Evolutionary conservation across 257 asterid genomes (phyloP).

Genomic region (Parsonsia alboflavescens): DNA sequence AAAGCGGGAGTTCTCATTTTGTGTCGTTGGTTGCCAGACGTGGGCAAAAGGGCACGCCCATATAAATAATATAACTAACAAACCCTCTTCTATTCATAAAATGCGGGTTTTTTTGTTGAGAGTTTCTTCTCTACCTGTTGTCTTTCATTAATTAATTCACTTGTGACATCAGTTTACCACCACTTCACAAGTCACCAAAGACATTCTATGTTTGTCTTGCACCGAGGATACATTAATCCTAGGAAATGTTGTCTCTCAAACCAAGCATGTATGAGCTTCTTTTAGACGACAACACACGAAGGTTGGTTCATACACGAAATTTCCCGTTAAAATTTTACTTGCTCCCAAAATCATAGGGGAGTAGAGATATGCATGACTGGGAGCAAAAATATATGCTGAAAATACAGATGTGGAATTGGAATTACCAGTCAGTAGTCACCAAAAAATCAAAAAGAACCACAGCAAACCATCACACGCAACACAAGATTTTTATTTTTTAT

Average conservation of each 20-base stretch:
- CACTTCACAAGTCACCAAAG: background rate
- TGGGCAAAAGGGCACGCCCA: background rate
- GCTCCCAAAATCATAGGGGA: too few relatives aligned
- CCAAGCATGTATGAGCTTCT: background rate
- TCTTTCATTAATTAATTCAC: background rate
- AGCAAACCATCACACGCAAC: background rate
- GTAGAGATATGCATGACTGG: conserved; percentile 15
- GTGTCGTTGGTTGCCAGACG: background rate
- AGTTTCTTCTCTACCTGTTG: background rate
- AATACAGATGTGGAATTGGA: background rate
- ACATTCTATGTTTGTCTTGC: background rate
- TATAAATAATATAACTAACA: background rate
- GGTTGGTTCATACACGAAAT: too few relatives aligned
- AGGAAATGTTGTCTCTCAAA: background rate
- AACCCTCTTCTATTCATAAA: conserved; percentile 4
- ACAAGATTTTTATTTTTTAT: background rate
- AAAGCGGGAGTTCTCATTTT: background rate
- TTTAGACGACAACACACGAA: too few relatives aligned
- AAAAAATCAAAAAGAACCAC: background rate
- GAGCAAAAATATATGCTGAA: background rate
- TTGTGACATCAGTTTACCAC: background rate
- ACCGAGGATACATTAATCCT: background rate
- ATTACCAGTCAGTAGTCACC: conserved; percentile 7
- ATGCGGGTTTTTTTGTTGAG: background rate
- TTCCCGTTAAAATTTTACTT: too few relatives aligned